These are phyloP conservation scores for Apiospora saccharicola DNA, from an alignment of 2,329 filamentous ascomycete species.

Conservation along the genomic window DNA sequence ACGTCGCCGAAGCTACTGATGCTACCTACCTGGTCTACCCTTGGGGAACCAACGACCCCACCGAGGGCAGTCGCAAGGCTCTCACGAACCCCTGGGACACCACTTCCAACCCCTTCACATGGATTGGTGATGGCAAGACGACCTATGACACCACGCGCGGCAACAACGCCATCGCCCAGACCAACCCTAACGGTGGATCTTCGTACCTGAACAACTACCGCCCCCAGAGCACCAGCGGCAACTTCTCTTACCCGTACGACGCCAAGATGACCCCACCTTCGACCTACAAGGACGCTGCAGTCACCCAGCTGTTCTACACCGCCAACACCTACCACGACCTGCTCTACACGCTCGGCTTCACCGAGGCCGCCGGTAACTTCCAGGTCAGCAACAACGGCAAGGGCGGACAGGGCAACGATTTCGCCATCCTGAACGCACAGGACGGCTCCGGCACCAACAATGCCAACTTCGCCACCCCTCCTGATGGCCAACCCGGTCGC, in stretches of 20 bases:
- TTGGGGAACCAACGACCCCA: slow-evolving; percentile 63
- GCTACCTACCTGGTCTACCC: slow-evolving; percentile 63
- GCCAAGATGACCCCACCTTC: slow-evolving; percentile 43
- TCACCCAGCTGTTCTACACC: slow-evolving; percentile 68
- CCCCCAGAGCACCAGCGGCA: slow-evolving; percentile 49
- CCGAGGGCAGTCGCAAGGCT: slow-evolving; percentile 52
- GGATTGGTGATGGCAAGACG: slow-evolving; percentile 56
- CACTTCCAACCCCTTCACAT: slow-evolving; percentile 58
- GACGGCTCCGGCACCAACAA: slow-evolving; percentile 64
- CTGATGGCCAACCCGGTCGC: slow-evolving; percentile 57
- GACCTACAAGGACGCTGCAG: slow-evolving; percentile 60
- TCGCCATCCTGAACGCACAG: slow-evolving; percentile 63
- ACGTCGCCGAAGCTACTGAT: slow-evolving; percentile 61
- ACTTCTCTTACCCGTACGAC: slow-evolving; percentile 57
- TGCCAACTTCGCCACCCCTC: slow-evolving; percentile 63
- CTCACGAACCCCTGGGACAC: slow-evolving; percentile 58
- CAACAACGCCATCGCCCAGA: slow-evolving; percentile 66
- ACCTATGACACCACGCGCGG: slow-evolving; percentile 62
- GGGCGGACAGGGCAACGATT: slow-evolving; percentile 59
- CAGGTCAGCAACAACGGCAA: slow-evolving; percentile 62
- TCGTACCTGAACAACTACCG: slow-evolving; percentile 59
- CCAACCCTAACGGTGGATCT: slow-evolving; percentile 54
- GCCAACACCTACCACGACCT: slow-evolving; percentile 67
- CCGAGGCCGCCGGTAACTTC: slow-evolving; percentile 66
- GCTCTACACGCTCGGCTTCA: slow-evolving; percentile 64